These are phyloP conservation scores for Trypanosoma melophagium DNA, from an alignment of 208 protist genomes.

Conservation along the genomic window DNA sequence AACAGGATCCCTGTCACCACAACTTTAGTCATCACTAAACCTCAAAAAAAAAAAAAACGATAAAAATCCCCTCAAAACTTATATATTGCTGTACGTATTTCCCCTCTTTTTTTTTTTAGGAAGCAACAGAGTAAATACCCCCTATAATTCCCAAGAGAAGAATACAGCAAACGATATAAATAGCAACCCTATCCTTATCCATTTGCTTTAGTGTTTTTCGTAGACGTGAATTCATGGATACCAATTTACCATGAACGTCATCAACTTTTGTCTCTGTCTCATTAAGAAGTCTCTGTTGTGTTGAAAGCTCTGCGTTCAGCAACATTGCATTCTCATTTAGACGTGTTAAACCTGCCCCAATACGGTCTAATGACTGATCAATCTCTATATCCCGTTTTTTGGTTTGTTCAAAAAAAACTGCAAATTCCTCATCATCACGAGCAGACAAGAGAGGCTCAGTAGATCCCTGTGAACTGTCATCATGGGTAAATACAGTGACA, in stretches of 20 bases:
- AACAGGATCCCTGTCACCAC: too few relatives aligned
- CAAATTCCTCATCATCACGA: conserved; percentile 51
- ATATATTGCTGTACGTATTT: too few relatives aligned
- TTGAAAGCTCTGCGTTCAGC: conserved; percentile 56
- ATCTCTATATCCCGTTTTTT: conserved; percentile 52
- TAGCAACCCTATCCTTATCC: conserved; percentile 38
- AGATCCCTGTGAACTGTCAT: conserved; percentile 5
- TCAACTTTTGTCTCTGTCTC: conserved; percentile 47
- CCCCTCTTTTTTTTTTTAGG: background rate
- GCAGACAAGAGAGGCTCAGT: conserved; percentile 17
- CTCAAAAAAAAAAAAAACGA: too few relatives aligned
- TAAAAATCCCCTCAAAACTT: too few relatives aligned
- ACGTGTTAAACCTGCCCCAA: conserved; percentile 48
- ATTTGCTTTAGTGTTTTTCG: conserved; percentile 48
- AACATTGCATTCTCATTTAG: conserved; percentile 65
- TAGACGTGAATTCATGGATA: conserved; percentile 56
- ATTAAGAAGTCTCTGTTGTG: conserved; percentile 48
- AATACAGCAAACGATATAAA: conserved; percentile 43
- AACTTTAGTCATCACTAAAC: too few relatives aligned
- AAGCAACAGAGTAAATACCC: conserved; percentile 28
- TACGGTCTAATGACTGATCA: conserved; percentile 65
- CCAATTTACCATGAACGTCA: conserved; percentile 38
- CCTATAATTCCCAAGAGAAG: conserved; percentile 34
- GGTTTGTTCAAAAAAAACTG: conserved; percentile 57
- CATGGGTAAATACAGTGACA: background rate